A percentile compares a stretch with the other conserved stretches of the same genome.
phyloP scores from a whole-genome alignment of 2,329 filamentous ascomycete genomes.

The Metarhizium sp. region DNA sequence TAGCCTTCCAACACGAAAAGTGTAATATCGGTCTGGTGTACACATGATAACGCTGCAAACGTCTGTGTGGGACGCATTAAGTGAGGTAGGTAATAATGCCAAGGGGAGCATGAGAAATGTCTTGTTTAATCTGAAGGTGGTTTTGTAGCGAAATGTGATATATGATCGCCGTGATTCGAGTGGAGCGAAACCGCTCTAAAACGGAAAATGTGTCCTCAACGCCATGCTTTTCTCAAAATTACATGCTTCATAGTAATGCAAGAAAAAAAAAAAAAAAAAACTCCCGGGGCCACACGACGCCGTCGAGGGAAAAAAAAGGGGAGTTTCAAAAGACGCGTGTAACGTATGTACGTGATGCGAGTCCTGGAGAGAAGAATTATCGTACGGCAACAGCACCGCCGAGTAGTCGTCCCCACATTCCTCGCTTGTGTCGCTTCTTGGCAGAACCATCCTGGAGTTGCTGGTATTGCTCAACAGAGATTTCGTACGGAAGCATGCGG shows the following conservation, averaged over 20 bases:
- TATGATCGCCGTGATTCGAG: neutral
- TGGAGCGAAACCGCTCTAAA: neutral
- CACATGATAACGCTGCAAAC: constrained; percentile 3
- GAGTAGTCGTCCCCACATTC: constrained; percentile 46
- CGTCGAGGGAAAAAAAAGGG: too few species aligned
- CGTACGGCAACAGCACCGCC: constrained; percentile 32
- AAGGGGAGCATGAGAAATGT: neutral
- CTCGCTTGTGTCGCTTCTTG: constrained; percentile 41
- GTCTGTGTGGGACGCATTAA: constrained; percentile 5
- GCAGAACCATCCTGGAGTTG: constrained; percentile 35
- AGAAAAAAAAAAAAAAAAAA: neutral
- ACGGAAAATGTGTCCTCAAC: constrained; percentile 3
- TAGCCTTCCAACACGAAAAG: neutral
- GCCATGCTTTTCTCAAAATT: constrained; percentile 8
- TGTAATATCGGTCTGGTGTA: neutral
- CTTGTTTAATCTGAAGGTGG: neutral
- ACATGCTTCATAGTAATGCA: neutral
- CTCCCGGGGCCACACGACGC: neutral
- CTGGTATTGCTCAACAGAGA: constrained; percentile 41
- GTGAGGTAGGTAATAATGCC: neutral
- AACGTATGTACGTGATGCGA: neutral
- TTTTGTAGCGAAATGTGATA: neutral
- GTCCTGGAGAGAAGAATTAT: constrained; percentile 11
- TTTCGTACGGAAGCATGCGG: constrained; percentile 44
- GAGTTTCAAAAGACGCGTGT: too few species aligned